Percentiles rank a stretch among this genome's conserved stretches.
These are phyloP conservation scores for Aaosphaeria arxii DNA, from an alignment of 2,329 filamentous ascomycete species.

Conservation along the genomic window DNA sequence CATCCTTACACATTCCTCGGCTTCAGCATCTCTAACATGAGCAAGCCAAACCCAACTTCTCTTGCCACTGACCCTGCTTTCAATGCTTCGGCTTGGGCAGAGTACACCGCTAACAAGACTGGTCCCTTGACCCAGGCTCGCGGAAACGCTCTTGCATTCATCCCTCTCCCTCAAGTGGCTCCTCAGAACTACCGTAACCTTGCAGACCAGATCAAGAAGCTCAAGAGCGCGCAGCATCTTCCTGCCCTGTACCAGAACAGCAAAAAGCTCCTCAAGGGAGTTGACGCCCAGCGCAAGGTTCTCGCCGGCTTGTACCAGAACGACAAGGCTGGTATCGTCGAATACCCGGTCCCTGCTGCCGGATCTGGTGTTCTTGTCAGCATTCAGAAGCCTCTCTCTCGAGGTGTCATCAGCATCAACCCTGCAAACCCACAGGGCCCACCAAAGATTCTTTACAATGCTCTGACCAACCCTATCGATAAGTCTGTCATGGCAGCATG, in stretches of 20 bases:
- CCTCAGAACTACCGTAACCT: conserved; percentile 14
- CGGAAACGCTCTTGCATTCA: conserved; percentile 23
- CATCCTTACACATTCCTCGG: conserved; percentile 21
- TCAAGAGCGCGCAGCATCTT: conserved; percentile 14
- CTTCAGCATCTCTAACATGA: conserved; percentile 18
- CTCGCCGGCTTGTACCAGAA: conserved; percentile 19
- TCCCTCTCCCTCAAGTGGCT: conserved; percentile 22
- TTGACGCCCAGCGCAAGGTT: conserved; percentile 25
- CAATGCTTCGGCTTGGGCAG: conserved; percentile 25
- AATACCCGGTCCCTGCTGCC: conserved; percentile 33
- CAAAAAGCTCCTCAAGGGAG: conserved; percentile 20
- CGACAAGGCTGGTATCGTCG: conserved; percentile 21
- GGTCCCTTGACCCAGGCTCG: conserved; percentile 24
- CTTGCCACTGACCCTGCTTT: conserved; percentile 19
- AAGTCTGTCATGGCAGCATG: conserved; percentile 31
- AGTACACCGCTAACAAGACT: conserved; percentile 22
- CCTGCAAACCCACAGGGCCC: conserved; percentile 23
- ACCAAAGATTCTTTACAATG: conserved; percentile 23
- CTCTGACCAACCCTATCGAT: conserved; percentile 29
- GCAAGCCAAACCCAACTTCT: conserved; percentile 17
- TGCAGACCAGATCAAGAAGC: conserved; percentile 9
- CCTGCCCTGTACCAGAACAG: conserved; percentile 21
- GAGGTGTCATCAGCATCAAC: conserved; percentile 33
- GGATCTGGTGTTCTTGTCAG: conserved; percentile 20
- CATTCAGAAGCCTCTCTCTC: conserved; percentile 38